Percentiles rank a stretch among this genome's conserved stretches.
phyloP scores from a whole-genome alignment of 129 eudicot species.

The Heracleum sosnowskyi region DNA sequence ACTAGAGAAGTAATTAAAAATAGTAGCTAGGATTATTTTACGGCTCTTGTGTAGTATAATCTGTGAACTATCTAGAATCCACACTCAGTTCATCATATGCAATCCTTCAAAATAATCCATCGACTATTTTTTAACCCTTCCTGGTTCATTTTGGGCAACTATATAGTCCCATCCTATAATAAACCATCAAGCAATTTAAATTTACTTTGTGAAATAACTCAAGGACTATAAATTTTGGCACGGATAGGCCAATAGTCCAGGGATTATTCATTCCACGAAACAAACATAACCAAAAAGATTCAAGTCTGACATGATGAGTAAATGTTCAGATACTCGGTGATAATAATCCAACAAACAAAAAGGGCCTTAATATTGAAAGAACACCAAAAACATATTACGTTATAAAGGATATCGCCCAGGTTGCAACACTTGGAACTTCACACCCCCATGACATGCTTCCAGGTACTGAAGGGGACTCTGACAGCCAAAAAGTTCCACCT shows the following conservation, averaged over 20 bases:
- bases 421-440: conserved; percentile 72
- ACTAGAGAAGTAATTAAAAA: background rate
- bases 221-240: background rate
- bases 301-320: background rate
- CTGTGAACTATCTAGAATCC: background rate
- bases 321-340: background rate
- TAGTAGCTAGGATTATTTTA: too few relatives aligned
- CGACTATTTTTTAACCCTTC: background rate
- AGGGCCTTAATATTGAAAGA: background rate
- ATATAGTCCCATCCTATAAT: background rate
- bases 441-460: conserved; percentile 99
- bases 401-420: conserved; percentile 97
- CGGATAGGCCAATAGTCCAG: background rate
- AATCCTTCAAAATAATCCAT: background rate
- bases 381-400: conserved; percentile 8
- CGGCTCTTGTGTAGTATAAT: background rate
- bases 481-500: conserved; percentile 98
- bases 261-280: background rate
- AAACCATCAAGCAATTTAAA: background rate
- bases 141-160: too few relatives aligned
- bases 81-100: background rate
- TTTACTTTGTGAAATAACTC: background rate
- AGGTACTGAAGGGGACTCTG: conserved; percentile 96
- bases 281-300: background rate
- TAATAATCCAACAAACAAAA: background rate